phyloP scores from a whole-genome alignment of 306 rosid genomes.

The Acacia acuminata region DNA sequence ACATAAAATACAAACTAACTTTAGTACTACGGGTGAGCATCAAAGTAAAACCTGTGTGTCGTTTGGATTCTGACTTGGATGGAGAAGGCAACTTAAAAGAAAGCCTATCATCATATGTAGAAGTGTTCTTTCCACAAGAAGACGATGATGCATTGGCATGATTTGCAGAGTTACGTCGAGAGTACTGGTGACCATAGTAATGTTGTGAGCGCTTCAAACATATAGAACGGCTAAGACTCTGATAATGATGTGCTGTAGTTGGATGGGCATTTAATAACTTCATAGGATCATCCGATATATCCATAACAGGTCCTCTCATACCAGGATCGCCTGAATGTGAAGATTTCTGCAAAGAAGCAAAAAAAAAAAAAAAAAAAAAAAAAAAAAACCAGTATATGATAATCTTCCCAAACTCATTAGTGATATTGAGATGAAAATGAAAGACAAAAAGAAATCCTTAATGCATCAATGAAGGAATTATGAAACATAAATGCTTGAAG shows the following conservation, averaged over 20 bases:
- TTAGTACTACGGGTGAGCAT: background rate
- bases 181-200: slow-evolving; percentile 80
- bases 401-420: background rate
- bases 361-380: background rate
- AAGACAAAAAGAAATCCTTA: background rate
- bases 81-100: slow-evolving; percentile 66
- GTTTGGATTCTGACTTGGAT: slow-evolving; percentile 46
- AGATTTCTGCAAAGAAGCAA: slow-evolving; percentile 44
- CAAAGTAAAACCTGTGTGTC: slow-evolving; percentile 50
- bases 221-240: slow-evolving; percentile 66
- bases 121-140: slow-evolving; percentile 62
- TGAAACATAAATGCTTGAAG: background rate
- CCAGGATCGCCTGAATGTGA: slow-evolving; percentile 52
- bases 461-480: background rate
- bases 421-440: slow-evolving; percentile 16
- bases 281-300: slow-evolving; percentile 53
- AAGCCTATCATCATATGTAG: slow-evolving; percentile 52
- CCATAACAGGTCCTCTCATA: slow-evolving; percentile 36
- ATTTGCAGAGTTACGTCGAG: slow-evolving; percentile 70
- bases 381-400: background rate
- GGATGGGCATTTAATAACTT: slow-evolving; percentile 51
- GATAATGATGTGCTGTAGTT: slow-evolving; percentile 55
- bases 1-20: background rate
- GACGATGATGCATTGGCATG: slow-evolving; percentile 63
- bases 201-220: slow-evolving; percentile 83